A percentile compares a stretch with the other conserved stretches of the same genome.
Conservation (phyloP, 2,329 filamentous ascomycete species). For the Magnaporthiopsis rhizophila region DNA sequence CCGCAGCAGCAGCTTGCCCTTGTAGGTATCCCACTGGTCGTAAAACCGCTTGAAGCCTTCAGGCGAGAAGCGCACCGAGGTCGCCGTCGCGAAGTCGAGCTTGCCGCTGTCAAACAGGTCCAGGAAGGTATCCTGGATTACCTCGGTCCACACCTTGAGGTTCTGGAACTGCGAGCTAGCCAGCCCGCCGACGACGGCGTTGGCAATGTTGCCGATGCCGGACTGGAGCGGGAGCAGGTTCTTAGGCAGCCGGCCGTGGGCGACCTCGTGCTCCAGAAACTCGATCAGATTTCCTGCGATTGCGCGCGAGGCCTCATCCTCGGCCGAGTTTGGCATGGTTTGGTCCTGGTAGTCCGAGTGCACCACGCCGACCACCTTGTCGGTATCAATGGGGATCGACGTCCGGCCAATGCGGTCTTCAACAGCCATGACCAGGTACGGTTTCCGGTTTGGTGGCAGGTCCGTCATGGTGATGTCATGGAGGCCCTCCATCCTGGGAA, state of each 20-base stretch:
- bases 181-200: constrained; percentile 80
- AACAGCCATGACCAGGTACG: constrained; percentile 75
- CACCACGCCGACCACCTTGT: constrained; percentile 76
- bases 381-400: constrained; percentile 73
- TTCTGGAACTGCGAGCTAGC: constrained; percentile 76
- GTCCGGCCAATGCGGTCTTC: constrained; percentile 81
- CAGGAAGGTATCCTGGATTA: constrained; percentile 86
- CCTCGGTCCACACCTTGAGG: constrained; percentile 88
- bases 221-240: constrained; percentile 57
- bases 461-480: constrained; percentile 92
- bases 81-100: constrained; percentile 83
- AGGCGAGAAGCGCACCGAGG: constrained; percentile 82
- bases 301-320: constrained; percentile 62
- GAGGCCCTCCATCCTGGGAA: constrained; percentile 77
- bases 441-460: constrained; percentile 70
- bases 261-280: constrained; percentile 75
- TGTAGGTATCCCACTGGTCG: constrained; percentile 72
- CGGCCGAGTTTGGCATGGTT: constrained; percentile 65
- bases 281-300: constrained; percentile 80
- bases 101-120: constrained; percentile 85
- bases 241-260: constrained; percentile 64
- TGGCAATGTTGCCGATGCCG: constrained; percentile 89
- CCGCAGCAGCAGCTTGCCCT: constrained; percentile 74
- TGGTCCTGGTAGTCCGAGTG: constrained; percentile 78
- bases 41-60: constrained; percentile 91